Evolutionary conservation across 2,329 filamentous ascomycete genomes (phyloP).

Genomic region (Pleurostoma richardsiae): DNA sequence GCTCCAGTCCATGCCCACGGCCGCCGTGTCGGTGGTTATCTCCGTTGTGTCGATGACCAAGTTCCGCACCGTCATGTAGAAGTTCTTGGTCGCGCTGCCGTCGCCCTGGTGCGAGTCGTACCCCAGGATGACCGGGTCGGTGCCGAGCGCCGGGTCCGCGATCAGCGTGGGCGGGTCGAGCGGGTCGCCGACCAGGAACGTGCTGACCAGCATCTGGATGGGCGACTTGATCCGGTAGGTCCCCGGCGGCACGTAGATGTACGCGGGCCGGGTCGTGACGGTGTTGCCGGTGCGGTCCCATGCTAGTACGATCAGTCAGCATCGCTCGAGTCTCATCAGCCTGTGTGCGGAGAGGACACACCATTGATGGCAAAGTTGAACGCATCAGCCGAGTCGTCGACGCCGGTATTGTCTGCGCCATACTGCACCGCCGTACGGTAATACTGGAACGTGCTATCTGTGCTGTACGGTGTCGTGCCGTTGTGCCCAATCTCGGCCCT

Average conservation of each 20-base stretch:
- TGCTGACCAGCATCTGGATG: conserved; percentile 22
- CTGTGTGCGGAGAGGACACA: not conserved
- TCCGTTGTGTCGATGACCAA: conserved; percentile 19
- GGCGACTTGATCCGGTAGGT: conserved; percentile 21
- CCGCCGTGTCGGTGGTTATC: conserved; percentile 10
- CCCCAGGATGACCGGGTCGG: conserved; percentile 13
- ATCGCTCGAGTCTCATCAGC: no score
- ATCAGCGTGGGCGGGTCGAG: conserved; percentile 19
- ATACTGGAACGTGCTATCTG: conserved; percentile 17
- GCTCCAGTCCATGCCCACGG: conserved; percentile 21
- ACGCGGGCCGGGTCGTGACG: conserved; percentile 17
- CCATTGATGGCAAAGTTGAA: conserved; percentile 18
- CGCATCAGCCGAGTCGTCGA: conserved; percentile 16
- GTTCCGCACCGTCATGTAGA: conserved; percentile 25
- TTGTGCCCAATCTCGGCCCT: conserved; percentile 17
- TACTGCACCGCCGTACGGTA: conserved; percentile 18
- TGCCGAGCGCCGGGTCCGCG: conserved; percentile 12
- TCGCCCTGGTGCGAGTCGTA: conserved; percentile 19
- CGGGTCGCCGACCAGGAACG: conserved; percentile 23
- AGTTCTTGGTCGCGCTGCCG: conserved; percentile 22
- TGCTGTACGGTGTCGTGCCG: conserved; percentile 16
- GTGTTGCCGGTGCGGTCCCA: conserved; percentile 19
- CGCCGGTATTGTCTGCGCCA: conserved; percentile 19
- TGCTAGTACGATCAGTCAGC: conserved; percentile 4
- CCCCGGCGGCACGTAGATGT: conserved; percentile 23